phyloP scores from a whole-genome alignment of 2,329 filamentous ascomycete genomes.

The Xylariaceae sp. region DNA sequence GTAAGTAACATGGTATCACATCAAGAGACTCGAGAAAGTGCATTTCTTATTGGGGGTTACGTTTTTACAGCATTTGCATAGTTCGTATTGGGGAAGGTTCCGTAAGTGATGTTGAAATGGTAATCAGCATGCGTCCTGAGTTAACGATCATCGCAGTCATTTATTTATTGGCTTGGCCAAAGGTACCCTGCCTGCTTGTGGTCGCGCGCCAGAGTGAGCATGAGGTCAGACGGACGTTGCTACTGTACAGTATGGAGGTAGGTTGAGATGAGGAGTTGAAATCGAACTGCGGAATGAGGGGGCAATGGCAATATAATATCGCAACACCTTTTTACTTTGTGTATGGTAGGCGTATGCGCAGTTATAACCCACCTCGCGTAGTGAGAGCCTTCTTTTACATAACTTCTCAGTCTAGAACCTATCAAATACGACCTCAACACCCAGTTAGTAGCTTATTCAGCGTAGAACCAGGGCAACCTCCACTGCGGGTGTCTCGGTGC shows the following conservation, averaged over 20 bases:
- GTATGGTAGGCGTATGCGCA: neutral
- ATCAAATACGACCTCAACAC: neutral
- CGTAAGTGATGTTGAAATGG: neutral
- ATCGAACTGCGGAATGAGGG: conserved; percentile 2
- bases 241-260: too few relatives aligned
- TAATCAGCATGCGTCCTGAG: conserved; percentile 16
- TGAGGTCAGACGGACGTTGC: conserved; percentile 11
- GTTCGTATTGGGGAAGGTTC: conserved; percentile 20
- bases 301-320: neutral
- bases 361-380: neutral
- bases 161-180: conserved; percentile 19
- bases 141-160: conserved; percentile 1
- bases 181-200: conserved; percentile 4
- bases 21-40: conserved; percentile 5
- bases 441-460: neutral
- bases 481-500: conserved; percentile 10
- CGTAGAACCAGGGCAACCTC: conserved; percentile 13
- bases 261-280: conserved; percentile 8
- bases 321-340: neutral
- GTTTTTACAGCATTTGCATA: conserved; percentile 14
- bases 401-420: conserved; percentile 13
- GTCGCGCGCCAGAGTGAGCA: conserved; percentile 10
- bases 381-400: conserved; percentile 3
- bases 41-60: neutral
- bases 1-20: neutral